These are phyloP conservation scores for Pulveroboletus ravenelii DNA, from an alignment of 768 basidiomycete species.

Conservation along the genomic window DNA sequence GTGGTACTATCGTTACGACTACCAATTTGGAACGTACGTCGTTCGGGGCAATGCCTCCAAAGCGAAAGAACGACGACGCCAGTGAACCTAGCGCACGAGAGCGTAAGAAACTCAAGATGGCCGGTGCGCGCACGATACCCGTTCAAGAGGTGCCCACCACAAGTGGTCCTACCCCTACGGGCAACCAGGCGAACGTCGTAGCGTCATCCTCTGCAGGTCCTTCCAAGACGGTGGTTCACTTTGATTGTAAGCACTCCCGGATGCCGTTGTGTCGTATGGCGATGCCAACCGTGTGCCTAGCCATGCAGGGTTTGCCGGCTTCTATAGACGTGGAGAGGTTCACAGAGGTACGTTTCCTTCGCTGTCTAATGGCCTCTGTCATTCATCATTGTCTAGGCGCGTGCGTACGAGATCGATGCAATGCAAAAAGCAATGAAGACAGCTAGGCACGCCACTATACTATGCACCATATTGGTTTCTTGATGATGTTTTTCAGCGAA, in stretches of 20 bases:
- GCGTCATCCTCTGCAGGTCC: constrained; percentile 31
- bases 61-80: constrained; percentile 34
- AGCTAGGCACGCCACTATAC: constrained; percentile 47
- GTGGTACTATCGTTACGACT: neutral
- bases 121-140: constrained; percentile 59
- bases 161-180: constrained; percentile 4
- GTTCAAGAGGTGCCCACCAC: constrained; percentile 41
- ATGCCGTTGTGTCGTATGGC: neutral
- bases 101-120: constrained; percentile 67
- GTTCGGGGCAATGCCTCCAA: constrained; percentile 35
- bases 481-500: constrained; percentile 38
- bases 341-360: constrained; percentile 54
- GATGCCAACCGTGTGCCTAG: constrained; percentile 30
- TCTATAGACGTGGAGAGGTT: constrained; percentile 87
- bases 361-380: neutral
- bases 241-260: constrained; percentile 37
- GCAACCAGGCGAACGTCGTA: constrained; percentile 24
- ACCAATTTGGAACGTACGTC: neutral
- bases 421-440: constrained; percentile 86
- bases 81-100: constrained; percentile 39
- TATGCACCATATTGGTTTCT: neutral
- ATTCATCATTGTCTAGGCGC: constrained; percentile 46
- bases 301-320: constrained; percentile 57
- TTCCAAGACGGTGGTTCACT: constrained; percentile 35
- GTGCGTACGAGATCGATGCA: constrained; percentile 84